Base-by-base conservation (phyloP, 306 rosid species). In the Acacia confusa region DNA sequence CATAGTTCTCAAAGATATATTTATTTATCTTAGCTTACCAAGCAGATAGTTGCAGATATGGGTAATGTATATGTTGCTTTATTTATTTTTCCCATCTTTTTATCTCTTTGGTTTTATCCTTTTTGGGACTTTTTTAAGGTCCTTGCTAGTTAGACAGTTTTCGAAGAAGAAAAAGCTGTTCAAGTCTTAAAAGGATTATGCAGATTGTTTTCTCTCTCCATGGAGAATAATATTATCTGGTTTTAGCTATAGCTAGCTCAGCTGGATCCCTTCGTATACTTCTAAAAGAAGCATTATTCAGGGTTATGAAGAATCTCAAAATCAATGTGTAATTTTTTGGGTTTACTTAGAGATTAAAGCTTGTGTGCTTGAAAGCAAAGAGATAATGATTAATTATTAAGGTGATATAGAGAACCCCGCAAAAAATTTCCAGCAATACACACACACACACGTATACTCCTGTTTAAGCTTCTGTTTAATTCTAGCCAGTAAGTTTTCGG, bases 31-130 rank as follows among this genome's bases (percentile, higher is more conserved):
- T 25, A 27, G 17, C 16, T 64, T 30, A 80, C 77, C 75, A 13
- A 50, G 41, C 15, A 67, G 48, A 61, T 73, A 50, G 48, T 22
- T 66, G 52, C 64, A 57, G 64, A 67, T 47, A 47, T 19, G 75
- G 82, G 82, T 84, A 86, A 81, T 84, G 77, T 85, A 75, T 85
- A 12, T 63, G 3, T 24, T 71, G 20, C 36, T 69, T 77, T 27
- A 17, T 55, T 73, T 10, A 48, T 64, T 36, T 73, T 66, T 53
- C 4, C 32, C 32, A 5, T 24, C 16, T 68, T 53, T 78, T 55
- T 10, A 60, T 48, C 12, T 24, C 7, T 68, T 64, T 17, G 34
- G 36, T 27, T 41, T 8, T 57, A 16, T 50, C 57, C 1, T 15
- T 8, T 41, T 58, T 58, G 25, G 75, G 45, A 55, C 57, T 6